Percentiles rank a stretch among this genome's conserved stretches.
Conservation (phyloP, 306 rosid species). For the Phaseolus lunatus region DNA sequence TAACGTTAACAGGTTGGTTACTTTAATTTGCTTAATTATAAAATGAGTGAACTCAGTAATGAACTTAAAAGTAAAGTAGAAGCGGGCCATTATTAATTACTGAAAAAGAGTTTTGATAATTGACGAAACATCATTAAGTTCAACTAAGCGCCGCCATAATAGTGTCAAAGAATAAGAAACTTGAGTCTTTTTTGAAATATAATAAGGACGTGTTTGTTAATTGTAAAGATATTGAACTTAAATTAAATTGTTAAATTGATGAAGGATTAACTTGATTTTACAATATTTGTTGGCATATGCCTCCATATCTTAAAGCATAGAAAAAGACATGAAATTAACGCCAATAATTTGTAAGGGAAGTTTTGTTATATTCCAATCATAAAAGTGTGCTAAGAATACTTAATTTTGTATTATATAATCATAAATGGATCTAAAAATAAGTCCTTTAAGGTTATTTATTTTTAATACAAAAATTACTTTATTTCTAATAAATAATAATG, state of each 20-base stretch:
- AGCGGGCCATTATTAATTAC: not conserved
- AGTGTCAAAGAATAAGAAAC: not conserved
- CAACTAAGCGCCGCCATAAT: not conserved
- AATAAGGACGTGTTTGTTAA: not conserved
- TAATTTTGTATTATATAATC: not conserved
- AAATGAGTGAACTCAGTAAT: not conserved
- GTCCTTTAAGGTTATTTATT: not conserved
- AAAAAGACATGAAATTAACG: too few relatives aligned
- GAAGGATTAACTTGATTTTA: too few relatives aligned
- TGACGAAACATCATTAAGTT: not conserved
- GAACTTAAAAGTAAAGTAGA: not conserved
- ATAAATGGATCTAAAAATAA: not conserved
- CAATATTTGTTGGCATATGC: not conserved
- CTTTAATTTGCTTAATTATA: not conserved
- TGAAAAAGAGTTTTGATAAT: not conserved
- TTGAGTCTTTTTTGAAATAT: not conserved
- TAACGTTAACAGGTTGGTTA: not conserved
- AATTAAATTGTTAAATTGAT: not conserved
- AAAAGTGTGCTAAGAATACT: not conserved
- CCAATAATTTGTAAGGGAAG: not conserved
- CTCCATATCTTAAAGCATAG: not conserved
- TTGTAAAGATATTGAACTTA: not conserved
- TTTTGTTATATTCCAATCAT: not conserved
- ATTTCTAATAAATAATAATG: not conserved
- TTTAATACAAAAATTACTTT: not conserved